Percentiles rank a stretch among this genome's conserved stretches.
Conservation (phyloP, 148 eudicot species). For the Rhododendron simsii region DNA sequence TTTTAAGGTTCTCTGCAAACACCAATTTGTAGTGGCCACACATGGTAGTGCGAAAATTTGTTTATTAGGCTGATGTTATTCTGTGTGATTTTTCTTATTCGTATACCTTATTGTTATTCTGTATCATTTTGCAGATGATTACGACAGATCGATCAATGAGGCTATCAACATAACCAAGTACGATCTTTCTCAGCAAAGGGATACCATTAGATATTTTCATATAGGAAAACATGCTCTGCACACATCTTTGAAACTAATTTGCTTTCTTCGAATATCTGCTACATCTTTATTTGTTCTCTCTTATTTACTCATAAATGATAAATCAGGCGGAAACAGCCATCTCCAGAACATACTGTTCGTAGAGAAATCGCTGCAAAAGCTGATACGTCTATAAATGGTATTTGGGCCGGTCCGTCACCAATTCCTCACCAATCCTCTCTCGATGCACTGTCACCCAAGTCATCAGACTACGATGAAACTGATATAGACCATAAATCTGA, state of each 20-base stretch:
- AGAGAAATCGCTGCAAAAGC: conserved; percentile 40
- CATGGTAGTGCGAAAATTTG: background rate
- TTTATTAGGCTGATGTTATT: background rate
- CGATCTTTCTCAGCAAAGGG: conserved; percentile 13
- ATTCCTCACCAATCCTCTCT: conserved; percentile 37
- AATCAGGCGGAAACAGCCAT: conserved; percentile 56
- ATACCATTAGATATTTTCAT: background rate
- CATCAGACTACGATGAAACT: conserved; percentile 49
- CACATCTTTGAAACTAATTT: conserved; percentile 1
- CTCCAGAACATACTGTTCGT: conserved; percentile 50
- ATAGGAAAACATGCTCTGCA: background rate
- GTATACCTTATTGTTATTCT: background rate
- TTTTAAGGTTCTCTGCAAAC: background rate
- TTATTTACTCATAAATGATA: conserved; percentile 7
- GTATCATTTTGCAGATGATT: conserved; percentile 22
- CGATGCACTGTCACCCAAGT: conserved; percentile 50
- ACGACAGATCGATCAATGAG: conserved; percentile 43
- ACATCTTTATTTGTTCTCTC: background rate
- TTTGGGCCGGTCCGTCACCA: conserved; percentile 45
- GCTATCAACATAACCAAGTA: conserved; percentile 90
- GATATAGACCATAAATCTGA: conserved; percentile 44
- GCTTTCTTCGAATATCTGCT: background rate
- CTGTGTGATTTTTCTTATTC: background rate
- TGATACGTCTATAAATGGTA: conserved; percentile 55
- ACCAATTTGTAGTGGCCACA: background rate